Evolutionary conservation across 2,329 filamentous ascomycete species (phyloP), one percentile per base, ranked within the genome.

Genomic region (Pseudogymnoascus sp.): DNA sequence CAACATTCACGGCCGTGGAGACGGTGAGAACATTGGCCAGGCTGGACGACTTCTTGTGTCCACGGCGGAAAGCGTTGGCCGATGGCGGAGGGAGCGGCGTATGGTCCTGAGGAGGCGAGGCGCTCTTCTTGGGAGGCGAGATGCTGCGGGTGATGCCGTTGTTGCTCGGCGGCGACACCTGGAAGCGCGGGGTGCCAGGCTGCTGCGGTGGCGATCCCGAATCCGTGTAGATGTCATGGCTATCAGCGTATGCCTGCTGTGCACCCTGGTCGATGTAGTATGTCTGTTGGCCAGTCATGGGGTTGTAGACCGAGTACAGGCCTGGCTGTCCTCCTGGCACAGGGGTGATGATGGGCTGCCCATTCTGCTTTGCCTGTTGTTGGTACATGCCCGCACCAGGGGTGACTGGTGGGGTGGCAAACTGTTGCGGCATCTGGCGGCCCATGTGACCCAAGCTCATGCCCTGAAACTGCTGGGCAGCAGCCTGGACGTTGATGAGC

Each of bases 11-110:
- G 76, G 72, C 59, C 23, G 62, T 34, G 54, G 62, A 26, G 16
- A 26, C 51, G 37, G 60, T 40, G 57, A 82, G 74, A 61, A 82
- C 82, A 61, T 78, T 79, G 39, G 87, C 84, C 67, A 72, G 65
- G 60, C 37, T 62, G 2, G 93, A 96, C 21, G 86, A 85, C 10
- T 86, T 85, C 83, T 97, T 97, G 82, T 96, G 95, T 64, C 91
- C 90, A 64, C 92, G 91, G 67, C 93, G 93, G 82, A 96, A 96
- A 51, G 92, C 91, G 71, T 93, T 95, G 68, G 90, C 90, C 63
- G 92, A 96, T 65, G 91, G 91, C 29, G 91, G 91, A 62, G 92
- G 92, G 62, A 96, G 84, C 42, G 92, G 91, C 69, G 83, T 78
- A 60, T 86, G 81, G 64, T 87, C 82, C 69, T 90, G 86, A 12